Evolutionary conservation across 805 yeast species (phyloP).

Genomic region (Lachancea fermentati): DNA sequence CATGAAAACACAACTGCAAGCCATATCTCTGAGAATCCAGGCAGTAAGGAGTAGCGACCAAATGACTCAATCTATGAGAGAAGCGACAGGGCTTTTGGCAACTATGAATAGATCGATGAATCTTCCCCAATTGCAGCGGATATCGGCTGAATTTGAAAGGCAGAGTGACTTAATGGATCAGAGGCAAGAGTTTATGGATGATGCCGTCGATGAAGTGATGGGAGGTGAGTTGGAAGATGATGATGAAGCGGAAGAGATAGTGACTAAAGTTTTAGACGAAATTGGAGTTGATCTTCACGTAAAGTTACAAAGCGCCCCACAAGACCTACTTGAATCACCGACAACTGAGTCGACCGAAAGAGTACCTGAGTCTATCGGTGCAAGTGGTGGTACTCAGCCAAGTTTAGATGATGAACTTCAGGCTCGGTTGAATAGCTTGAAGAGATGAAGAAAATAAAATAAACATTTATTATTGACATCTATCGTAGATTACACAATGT

Average conservation of each 20-base stretch:
- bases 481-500: conserved; percentile 20
- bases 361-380: conserved; percentile 54
- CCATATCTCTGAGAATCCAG: conserved; percentile 85
- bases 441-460: conserved; percentile 35
- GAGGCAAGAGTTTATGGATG: conserved; percentile 98
- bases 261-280: conserved; percentile 88
- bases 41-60: conserved; percentile 89
- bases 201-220: conserved; percentile 95
- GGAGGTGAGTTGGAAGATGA: conserved; percentile 84
- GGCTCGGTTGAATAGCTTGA: conserved; percentile 79
- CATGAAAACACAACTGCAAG: conserved; percentile 95
- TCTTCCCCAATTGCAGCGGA: conserved; percentile 78
- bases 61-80: conserved; percentile 92
- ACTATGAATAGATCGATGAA: conserved; percentile 91
- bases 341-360: conserved; percentile 27
- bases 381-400: conserved; percentile 27
- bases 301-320: conserved; percentile 43
- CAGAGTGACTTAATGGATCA: conserved; percentile 97
- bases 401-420: conserved; percentile 77
- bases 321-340: conserved; percentile 24
- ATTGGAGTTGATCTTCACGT: conserved; percentile 80
- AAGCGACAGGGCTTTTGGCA: conserved; percentile 78
- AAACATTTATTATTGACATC: background rate
- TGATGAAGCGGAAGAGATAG: conserved; percentile 87
- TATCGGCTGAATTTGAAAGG: conserved; percentile 91